phyloP scores from a whole-genome alignment of 106 monocot genomes.

The Allium sativum region DNA sequence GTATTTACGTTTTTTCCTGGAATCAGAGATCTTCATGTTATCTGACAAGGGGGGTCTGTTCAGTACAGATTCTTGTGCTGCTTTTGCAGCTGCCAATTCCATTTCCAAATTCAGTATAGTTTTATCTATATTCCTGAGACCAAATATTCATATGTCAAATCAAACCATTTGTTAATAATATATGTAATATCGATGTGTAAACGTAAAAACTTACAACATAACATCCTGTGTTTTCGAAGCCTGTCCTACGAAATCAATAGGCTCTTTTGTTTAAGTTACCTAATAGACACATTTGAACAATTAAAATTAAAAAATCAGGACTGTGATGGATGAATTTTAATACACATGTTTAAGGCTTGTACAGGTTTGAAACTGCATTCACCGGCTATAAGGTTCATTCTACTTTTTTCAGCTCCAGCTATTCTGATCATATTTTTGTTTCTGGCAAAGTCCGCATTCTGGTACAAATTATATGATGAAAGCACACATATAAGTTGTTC shows the following conservation, averaged over 20 bases:
- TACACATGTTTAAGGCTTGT: conserved; percentile 10
- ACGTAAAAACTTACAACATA: conserved; percentile 16
- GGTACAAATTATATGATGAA: conserved; percentile 1
- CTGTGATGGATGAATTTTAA: not conserved
- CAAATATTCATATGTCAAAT: too few relatives aligned
- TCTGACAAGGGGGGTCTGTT: too few relatives aligned
- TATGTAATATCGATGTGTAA: too few relatives aligned
- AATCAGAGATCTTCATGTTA: too few relatives aligned
- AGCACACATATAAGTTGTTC: not conserved
- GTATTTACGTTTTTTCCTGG: too few relatives aligned
- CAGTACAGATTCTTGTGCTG: conserved; percentile 60
- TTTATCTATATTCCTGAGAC: conserved; percentile 75
- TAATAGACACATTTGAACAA: not conserved
- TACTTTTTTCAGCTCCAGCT: conserved; percentile 31
- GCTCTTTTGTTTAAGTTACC: conserved; percentile 11
- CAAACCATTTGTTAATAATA: too few relatives aligned
- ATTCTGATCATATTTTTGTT: conserved; percentile 40
- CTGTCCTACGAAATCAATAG: conserved; percentile 15
- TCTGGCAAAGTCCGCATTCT: conserved; percentile 93
- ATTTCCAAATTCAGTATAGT: conserved; percentile 84
- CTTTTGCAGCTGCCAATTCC: conserved; percentile 69
- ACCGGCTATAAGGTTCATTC: conserved; percentile 32
- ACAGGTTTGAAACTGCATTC: conserved; percentile 57
- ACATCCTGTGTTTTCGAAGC: conserved; percentile 15
- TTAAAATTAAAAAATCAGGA: too few relatives aligned